A percentile compares a stretch with the other conserved stretches of the same genome.
phyloP scores from a whole-genome alignment of 108 stramenopile genomes.

The Aurantiochytrium sp. region DNA sequence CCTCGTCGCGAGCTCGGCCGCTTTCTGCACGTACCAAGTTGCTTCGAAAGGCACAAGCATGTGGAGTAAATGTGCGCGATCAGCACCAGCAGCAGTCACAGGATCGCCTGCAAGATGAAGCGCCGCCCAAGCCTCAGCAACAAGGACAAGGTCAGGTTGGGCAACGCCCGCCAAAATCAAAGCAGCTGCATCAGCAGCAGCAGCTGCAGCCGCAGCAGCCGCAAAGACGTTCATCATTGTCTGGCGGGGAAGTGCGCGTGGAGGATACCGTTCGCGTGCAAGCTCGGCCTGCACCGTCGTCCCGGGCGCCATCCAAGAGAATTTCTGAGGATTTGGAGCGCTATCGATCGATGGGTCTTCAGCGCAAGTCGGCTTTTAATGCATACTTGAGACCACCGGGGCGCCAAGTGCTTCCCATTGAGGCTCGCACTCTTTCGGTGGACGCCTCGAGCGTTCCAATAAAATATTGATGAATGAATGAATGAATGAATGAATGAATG shows the following conservation, averaged over 20 bases:
- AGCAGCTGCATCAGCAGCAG: too few species aligned
- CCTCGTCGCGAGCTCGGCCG: background rate
- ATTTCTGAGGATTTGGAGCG: background rate
- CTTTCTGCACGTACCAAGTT: background rate
- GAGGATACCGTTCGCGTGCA: too few species aligned
- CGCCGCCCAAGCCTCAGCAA: too few species aligned
- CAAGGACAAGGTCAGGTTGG: too few species aligned
- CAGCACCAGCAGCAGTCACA: background rate
- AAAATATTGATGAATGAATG: background rate
- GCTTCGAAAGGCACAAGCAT: background rate
- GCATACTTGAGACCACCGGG: background rate
- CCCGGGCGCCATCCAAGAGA: background rate
- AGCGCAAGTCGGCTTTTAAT: background rate
- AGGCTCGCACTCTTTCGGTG: background rate
- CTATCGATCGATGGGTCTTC: background rate
- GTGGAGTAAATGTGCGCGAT: background rate
- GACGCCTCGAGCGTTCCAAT: background rate
- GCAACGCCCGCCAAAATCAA: too few species aligned
- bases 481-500: background rate
- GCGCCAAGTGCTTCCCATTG: background rate
- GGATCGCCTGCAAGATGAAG: too few species aligned
- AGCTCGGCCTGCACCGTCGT: too few species aligned
- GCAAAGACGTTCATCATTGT: too few species aligned
- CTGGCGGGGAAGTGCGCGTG: too few species aligned
- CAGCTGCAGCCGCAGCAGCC: too few species aligned